Conservation (phyloP, 176 grass and related monocot genomes). For the Ensete ventricosum region DNA sequence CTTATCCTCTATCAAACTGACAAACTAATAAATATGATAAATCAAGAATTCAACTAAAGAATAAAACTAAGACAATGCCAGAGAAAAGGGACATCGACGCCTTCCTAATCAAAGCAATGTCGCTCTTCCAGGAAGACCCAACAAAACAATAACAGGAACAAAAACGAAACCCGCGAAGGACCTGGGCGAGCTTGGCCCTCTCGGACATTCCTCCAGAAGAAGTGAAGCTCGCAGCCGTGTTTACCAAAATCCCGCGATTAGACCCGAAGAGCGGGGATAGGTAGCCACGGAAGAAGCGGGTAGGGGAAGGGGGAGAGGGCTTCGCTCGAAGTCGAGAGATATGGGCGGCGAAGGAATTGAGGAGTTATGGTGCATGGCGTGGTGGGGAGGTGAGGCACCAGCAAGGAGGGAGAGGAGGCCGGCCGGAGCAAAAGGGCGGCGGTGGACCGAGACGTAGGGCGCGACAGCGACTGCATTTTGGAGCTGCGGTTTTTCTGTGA, state of each 20-base stretch:
- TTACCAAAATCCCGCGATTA: too few relatives aligned
- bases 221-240: constrained; percentile 3
- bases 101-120: not conserved
- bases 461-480: constrained; percentile 56
- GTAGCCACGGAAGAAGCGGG: not conserved
- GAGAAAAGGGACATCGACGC: not conserved
- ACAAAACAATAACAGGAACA: not conserved
- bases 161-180: constrained; percentile 6
- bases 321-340: not conserved
- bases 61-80: too few relatives aligned
- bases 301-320: not conserved
- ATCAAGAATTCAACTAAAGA: too few relatives aligned
- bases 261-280: not conserved
- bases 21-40: too few relatives aligned
- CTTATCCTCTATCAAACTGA: too few relatives aligned
- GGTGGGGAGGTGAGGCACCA: not conserved
- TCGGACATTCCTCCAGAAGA: constrained; percentile 39
- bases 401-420: not conserved
- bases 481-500: not conserved
- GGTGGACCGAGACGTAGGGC: constrained; percentile 16
- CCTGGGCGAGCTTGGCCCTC: constrained; percentile 66
- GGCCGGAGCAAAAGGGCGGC: not conserved
- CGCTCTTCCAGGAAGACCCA: not conserved
- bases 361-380: not conserved
- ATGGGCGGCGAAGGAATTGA: too few relatives aligned